Conservation (phyloP, 129 eudicot species). For the Flaveria linearis region DNA sequence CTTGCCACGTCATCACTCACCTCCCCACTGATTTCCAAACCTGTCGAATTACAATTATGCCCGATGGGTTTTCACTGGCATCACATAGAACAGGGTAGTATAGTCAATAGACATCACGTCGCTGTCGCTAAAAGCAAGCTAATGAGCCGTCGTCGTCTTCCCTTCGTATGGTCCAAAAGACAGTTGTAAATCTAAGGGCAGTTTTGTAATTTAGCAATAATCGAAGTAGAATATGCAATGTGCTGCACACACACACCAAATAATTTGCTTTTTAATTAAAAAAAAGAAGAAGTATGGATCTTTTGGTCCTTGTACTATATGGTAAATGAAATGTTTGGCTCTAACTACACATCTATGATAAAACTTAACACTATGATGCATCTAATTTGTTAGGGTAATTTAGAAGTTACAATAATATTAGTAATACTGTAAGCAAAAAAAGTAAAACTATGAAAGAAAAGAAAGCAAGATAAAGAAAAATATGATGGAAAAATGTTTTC, state of each 20-base stretch:
- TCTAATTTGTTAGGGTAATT: neutral
- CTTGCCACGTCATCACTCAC: constrained; percentile 60
- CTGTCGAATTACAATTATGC: constrained; percentile 7
- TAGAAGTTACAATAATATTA: no score
- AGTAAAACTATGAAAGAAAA: no score
- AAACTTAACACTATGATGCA: neutral
- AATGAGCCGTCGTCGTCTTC: constrained; percentile 46
- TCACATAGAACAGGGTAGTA: constrained; percentile 2
- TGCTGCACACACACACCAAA: constrained; percentile 29
- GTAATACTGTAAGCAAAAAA: no score
- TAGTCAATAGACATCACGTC: constrained; percentile 40
- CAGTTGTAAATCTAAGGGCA: constrained; percentile 41
- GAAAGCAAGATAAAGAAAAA: no score
- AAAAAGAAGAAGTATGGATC: neutral
- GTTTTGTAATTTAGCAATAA: constrained; percentile 25
- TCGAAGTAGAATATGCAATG: constrained; percentile 31
- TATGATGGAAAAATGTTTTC: no score
- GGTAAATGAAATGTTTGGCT: neutral
- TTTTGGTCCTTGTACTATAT: constrained; percentile 26
- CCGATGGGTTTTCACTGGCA: neutral
- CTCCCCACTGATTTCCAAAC: constrained; percentile 52
- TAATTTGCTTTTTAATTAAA: neutral
- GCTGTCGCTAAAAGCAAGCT: constrained; percentile 55
- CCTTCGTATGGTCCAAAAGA: constrained; percentile 38
- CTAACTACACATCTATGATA: neutral